Base-by-base conservation (phyloP, 2,329 filamentous ascomycete species). In the Zasmidium angulare region DNA sequence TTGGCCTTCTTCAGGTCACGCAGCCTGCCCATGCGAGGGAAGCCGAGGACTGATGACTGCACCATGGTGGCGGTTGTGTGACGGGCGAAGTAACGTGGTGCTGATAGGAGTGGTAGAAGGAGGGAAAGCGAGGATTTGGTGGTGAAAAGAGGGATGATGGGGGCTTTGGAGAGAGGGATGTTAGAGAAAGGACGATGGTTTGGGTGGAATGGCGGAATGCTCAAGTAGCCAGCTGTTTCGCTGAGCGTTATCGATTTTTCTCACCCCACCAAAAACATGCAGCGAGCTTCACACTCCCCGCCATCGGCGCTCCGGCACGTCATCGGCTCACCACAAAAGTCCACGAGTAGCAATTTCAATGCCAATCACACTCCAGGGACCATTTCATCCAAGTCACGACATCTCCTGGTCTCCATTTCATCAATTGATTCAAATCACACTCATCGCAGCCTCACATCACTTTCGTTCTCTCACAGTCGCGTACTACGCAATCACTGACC, bases 1-100 rank as follows among this genome's bases (percentile, higher is more conserved):
- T 93, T 99, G 76, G 95, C 95, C 88, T 99, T 99, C 89, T 99
- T 99, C 78, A 99, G 88, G 86, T 99, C 95, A 88, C 95, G 92
- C 82, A 96, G 90, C 74, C 86, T 90, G 82, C 95, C 95, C 91
- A 98, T 97, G 77, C 95, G 93, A 79, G 95, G 95, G 87, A 99
- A 99, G 82, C 95, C 95, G 79, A 99, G 89, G 79, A 99, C 85
- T 71, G 95, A 85, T 68, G 80, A 82, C 68, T 81, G 77, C 58
- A 82, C 80, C 80, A 82, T 82, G 55, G 60, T 74, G 67, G 50
- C 53, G 63, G 60, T 61, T 54, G 51, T 58, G 55, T 51, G 46
- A n/a, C n/a, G n/a, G 17, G 20, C 12, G 51, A 29, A 20, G 17
- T 51, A 22, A 19, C 43, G 19, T 46, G 29, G 55, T 52, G 24